Conservation (phyloP, 2,329 filamentous ascomycete genomes). For the Aspergillus novofumigatus region DNA sequence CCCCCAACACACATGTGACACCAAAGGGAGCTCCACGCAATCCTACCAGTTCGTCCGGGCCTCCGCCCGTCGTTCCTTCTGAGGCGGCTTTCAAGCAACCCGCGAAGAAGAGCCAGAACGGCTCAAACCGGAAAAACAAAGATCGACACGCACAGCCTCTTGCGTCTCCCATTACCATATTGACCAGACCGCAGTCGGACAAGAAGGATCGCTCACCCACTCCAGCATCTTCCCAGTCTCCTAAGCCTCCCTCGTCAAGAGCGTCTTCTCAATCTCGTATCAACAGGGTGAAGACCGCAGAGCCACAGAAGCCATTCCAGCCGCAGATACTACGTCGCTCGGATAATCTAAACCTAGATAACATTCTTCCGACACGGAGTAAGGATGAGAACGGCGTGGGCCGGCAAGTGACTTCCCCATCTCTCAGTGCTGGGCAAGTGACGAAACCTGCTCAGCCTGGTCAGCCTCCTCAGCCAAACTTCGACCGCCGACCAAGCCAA, state of each 20-base stretch:
- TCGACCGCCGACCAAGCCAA: slow-evolving; percentile 39
- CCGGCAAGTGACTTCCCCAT: slow-evolving; percentile 8
- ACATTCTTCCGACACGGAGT: slow-evolving; percentile 24
- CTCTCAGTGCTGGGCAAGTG: slow-evolving; percentile 8
- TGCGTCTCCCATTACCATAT: slow-evolving; percentile 35
- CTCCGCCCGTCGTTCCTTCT: slow-evolving; percentile 38
- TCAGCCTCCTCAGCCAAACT: slow-evolving; percentile 16
- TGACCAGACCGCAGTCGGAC: slow-evolving; percentile 30
- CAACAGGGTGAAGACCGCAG: slow-evolving; percentile 24
- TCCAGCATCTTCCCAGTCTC: slow-evolving; percentile 1
- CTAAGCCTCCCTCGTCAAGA: slow-evolving; percentile 4
- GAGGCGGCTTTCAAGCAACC: slow-evolving; percentile 28
- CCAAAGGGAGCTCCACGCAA: slow-evolving; percentile 19
- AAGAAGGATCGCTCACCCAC: slow-evolving; percentile 23
- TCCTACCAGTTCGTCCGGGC: slow-evolving; percentile 39
- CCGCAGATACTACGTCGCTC: slow-evolving; percentile 53
- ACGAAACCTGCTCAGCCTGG: slow-evolving; percentile 6
- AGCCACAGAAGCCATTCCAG: slow-evolving; percentile 46
- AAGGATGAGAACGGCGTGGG: slow-evolving; percentile 18
- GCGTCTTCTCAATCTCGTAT: slow-evolving; percentile 12
- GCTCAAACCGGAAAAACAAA: slow-evolving; percentile 19
- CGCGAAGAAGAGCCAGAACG: slow-evolving; percentile 21
- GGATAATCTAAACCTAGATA: slow-evolving; percentile 34
- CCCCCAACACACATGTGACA: slow-evolving; percentile 12
- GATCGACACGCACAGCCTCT: slow-evolving; percentile 18